Base-by-base conservation (phyloP, 2,329 filamentous ascomycete genomes). In the Xylariaceae sp. region DNA sequence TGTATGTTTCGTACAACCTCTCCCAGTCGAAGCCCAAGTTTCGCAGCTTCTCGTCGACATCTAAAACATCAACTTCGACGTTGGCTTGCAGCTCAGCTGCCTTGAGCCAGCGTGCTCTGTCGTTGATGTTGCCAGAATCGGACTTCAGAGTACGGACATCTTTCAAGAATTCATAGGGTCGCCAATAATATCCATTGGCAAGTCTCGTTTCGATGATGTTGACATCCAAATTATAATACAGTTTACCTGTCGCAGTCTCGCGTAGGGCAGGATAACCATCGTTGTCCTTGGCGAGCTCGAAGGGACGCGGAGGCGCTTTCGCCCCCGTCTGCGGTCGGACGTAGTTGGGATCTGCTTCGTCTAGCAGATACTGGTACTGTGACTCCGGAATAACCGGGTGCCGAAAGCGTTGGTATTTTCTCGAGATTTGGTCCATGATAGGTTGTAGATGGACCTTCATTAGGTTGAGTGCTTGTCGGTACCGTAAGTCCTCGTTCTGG, bases 391-490 rank as follows among this genome's bases (percentile, higher is more conserved):
- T 88, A 48, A 90, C 84, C 1, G 90, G 88, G 57, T 86, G 85
- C 62, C 92, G 84, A 75, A 97, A 97, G 66, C 91, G 91, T 71
- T 88, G 90, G 76, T 96, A 96, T 71, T 89, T 92, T 62, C 82
- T 81, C 73, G 96, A 94, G 71, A 99, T 90, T 74, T 97, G 91
- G 66, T 99, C 93, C 92, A 99, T 97, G 66, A 97, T 90, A 1
- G 90, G 91, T 73, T 97, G 92, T 57, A 99, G 85, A 56, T 88
- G 80, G 45, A 96, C 86, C 77, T 97, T 99, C 65, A 99, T 78
- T 60, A 88, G 78, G 72, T 97, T 97, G 56, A 97, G 80, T 9
- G 88, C 84, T 64, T 93, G 86, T 53, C 90, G 87, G 70, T 99
- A 95, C 63, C 85, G 84, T 74, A 91, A 89, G 74, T 88, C 89